These are phyloP conservation scores for Trametes gibbosa DNA, from an alignment of 768 basidiomycete genomes.

Conservation along the genomic window DNA sequence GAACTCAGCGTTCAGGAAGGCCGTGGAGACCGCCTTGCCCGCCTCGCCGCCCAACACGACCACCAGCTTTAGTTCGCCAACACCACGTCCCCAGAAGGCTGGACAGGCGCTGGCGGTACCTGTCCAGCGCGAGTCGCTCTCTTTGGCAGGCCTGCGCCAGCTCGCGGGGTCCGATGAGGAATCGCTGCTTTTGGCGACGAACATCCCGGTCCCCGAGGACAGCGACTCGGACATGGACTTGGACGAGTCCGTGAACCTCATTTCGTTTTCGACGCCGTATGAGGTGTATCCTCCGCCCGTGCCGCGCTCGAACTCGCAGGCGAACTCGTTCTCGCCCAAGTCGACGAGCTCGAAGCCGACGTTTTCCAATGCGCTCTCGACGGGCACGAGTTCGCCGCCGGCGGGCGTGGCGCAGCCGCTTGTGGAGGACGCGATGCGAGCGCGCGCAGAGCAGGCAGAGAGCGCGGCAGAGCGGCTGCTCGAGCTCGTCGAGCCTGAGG, in stretches of 20 bases:
- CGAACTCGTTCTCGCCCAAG: constrained; percentile 51
- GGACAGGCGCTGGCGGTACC: constrained; percentile 31
- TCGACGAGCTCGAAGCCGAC: constrained; percentile 43
- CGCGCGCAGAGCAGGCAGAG: constrained; percentile 89
- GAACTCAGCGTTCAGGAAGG: constrained; percentile 28
- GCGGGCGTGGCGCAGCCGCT: constrained; percentile 47
- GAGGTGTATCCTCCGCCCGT: constrained; percentile 45
- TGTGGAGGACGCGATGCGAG: constrained; percentile 82
- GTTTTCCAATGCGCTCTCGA: constrained; percentile 61
- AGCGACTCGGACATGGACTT: constrained; percentile 50
- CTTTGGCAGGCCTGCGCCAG: constrained; percentile 35
- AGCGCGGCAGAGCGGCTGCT: constrained; percentile 86
- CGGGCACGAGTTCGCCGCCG: constrained; percentile 37
- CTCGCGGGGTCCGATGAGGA: constrained; percentile 47
- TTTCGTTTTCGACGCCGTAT: constrained; percentile 73
- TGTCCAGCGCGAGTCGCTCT: constrained; percentile 42
- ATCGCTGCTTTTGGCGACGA: constrained; percentile 65
- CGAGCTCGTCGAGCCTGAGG: constrained; percentile 83
- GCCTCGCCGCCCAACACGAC: constrained; percentile 29
- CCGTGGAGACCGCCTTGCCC: constrained; percentile 34
- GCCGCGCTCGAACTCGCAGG: constrained; percentile 39
- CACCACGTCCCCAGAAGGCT: constrained; percentile 18
- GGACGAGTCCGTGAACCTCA: constrained; percentile 51
- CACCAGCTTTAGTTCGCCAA: constrained; percentile 17
- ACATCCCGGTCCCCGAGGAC: constrained; percentile 72